Percentiles rank a stretch among this genome's conserved stretches.
These are phyloP conservation scores for Nidula niveotomentosa DNA, from an alignment of 1,284 basidiomycete genomes.

Conservation along the genomic window DNA sequence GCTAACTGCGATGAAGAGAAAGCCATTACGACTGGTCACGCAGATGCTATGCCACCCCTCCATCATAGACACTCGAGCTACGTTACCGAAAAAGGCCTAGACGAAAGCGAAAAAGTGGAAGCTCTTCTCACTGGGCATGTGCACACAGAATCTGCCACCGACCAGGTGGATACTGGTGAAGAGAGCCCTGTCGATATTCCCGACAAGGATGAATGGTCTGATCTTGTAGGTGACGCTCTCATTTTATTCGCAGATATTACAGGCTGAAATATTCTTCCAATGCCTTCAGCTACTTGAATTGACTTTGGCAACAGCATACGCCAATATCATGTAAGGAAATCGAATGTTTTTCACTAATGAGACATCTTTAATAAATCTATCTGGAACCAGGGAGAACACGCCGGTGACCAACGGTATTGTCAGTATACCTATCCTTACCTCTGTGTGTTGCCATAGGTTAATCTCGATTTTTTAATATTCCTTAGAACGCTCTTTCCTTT, in stretches of 20 bases:
- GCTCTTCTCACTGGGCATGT: too few relatives aligned
- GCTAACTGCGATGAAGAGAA: too few relatives aligned
- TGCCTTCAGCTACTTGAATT: neutral
- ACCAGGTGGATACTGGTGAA: too few relatives aligned
- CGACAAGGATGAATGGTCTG: neutral
- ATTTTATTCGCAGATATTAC: neutral
- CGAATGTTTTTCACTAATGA: neutral
- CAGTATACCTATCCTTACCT: neutral
- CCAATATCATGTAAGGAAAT: neutral
- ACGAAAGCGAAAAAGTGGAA: too few relatives aligned
- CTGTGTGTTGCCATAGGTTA: neutral
- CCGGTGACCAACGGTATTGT: neutral
- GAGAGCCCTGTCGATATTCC: neutral
- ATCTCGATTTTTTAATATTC: conserved; percentile 1
- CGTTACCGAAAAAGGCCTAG: too few relatives aligned
- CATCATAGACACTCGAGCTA: too few relatives aligned
- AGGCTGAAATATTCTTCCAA: neutral
- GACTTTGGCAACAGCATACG: neutral
- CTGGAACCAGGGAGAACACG: neutral
- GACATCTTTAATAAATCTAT: neutral
- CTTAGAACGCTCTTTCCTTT: conserved; percentile 9
- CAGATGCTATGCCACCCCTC: too few relatives aligned
- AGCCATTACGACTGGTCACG: too few relatives aligned
- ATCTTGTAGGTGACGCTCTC: neutral
- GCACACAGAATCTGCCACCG: too few relatives aligned